phyloP scores from a whole-genome alignment of 2,329 filamentous ascomycete genomes.

The Exutisphaerella laricina region DNA sequence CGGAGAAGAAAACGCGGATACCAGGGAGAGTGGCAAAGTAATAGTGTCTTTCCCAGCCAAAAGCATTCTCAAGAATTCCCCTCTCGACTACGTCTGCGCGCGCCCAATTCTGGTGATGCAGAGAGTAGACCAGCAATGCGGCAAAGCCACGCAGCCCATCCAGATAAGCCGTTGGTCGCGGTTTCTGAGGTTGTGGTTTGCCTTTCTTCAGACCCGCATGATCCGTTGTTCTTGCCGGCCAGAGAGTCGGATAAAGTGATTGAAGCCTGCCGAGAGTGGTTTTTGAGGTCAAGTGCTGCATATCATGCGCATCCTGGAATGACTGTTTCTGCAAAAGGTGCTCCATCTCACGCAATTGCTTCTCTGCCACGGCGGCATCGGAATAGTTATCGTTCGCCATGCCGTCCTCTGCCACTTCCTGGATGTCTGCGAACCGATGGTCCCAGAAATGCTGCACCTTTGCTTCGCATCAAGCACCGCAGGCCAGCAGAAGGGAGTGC shows the following conservation, averaged over 20 bases:
- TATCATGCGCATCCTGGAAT: no score
- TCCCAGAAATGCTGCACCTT: not conserved
- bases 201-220: no score
- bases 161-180: conserved; percentile 54
- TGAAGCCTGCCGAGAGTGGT: no score
- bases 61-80: conserved; percentile 49
- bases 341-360: conserved; percentile 6
- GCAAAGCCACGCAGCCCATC: conserved; percentile 63
- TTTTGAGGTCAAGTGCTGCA: no score
- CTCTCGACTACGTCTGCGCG: conserved; percentile 40
- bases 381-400: not conserved
- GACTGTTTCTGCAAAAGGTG: not conserved
- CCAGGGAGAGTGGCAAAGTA: conserved; percentile 51
- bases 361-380: conserved; percentile 3
- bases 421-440: not conserved
- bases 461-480: not conserved
- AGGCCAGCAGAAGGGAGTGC: no score
- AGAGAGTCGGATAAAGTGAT: no score
- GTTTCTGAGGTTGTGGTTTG: no score
- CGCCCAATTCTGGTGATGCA: conserved; percentile 54
- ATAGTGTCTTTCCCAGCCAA: conserved; percentile 46
- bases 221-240: no score
- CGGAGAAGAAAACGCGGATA: conserved; percentile 55
- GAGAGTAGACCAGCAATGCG: conserved; percentile 60
- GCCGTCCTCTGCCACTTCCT: not conserved